Evolutionary conservation across 768 basidiomycete species (phyloP).

Genomic region (Lactarius vividus): DNA sequence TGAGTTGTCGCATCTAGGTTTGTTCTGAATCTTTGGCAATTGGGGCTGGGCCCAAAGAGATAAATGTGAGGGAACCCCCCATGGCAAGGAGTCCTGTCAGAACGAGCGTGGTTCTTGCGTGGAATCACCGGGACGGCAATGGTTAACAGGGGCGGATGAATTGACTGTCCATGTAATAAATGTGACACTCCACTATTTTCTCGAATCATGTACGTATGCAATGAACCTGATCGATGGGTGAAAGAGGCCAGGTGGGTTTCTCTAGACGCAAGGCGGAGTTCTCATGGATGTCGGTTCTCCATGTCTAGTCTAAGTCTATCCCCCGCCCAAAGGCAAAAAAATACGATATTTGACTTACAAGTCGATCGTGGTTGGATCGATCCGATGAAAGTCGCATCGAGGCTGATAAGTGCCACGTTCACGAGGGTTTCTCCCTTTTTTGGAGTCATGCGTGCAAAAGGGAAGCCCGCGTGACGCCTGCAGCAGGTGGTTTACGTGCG

Average conservation of each 20-base stretch:
- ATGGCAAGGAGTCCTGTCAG: neutral
- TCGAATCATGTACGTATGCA: neutral
- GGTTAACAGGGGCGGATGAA: neutral
- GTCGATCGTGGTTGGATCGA: conserved; percentile 24
- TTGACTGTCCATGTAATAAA: neutral
- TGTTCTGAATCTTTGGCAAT: neutral
- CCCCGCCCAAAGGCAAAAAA: neutral
- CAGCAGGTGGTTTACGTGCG: conserved; percentile 28
- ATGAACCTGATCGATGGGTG: neutral
- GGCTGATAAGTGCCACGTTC: conserved; percentile 22
- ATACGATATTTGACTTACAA: conserved; percentile 1
- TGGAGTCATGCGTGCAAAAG: conserved; percentile 21
- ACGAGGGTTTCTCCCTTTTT: conserved; percentile 16
- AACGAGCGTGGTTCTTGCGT: neutral
- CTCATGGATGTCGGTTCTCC: neutral
- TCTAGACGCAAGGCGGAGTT: neutral
- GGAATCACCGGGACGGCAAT: neutral
- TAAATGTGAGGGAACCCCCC: neutral
- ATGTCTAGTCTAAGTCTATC: neutral
- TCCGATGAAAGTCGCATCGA: conserved; percentile 7
- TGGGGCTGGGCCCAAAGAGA: neutral
- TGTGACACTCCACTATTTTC: neutral
- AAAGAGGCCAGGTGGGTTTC: neutral
- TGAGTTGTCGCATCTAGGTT: conserved; percentile 4
- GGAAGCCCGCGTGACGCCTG: conserved; percentile 21